A percentile compares a stretch with the other conserved stretches of the same genome.
Conservation (phyloP, 2,329 filamentous ascomycete species). For the Chrysoporthe deuterocubensis region DNA sequence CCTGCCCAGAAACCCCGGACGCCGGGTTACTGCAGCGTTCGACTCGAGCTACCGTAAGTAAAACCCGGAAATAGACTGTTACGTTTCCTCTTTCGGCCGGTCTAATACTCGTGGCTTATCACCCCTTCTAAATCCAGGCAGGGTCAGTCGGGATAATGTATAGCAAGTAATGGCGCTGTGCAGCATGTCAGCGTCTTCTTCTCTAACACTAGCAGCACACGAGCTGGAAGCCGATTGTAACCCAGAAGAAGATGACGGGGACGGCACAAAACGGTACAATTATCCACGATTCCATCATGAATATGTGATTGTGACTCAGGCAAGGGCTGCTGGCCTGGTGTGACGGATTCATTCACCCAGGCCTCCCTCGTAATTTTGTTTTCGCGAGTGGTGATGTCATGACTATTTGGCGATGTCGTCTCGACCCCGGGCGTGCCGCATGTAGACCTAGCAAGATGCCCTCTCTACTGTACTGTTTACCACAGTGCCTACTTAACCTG, state of each 20-base stretch:
- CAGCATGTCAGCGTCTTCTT: not conserved
- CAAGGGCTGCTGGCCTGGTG: not conserved
- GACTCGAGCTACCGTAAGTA: not conserved
- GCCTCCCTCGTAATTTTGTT: not conserved
- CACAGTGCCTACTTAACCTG: not conserved
- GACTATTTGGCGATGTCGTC: not conserved
- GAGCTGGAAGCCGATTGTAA: not conserved
- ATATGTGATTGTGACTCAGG: not conserved
- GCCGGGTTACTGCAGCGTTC: not conserved
- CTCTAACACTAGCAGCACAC: not conserved
- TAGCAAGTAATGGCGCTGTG: not conserved
- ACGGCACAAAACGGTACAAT: not conserved
- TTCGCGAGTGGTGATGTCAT: conserved; percentile 9
- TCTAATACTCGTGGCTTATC: too few species aligned
- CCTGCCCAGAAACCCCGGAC: not conserved
- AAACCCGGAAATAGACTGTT: not conserved
- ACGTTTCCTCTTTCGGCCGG: not conserved
- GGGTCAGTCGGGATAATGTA: too few species aligned
- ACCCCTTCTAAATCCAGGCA: too few species aligned
- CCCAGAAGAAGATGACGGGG: not conserved
- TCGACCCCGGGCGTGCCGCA: not conserved
- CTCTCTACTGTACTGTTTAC: not conserved
- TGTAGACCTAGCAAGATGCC: not conserved
- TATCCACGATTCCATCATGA: not conserved
- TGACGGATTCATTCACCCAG: not conserved